Evolutionary conservation across 2,329 filamentous ascomycete species (phyloP).

Genomic region (Ophiostoma angusticollis): DNA sequence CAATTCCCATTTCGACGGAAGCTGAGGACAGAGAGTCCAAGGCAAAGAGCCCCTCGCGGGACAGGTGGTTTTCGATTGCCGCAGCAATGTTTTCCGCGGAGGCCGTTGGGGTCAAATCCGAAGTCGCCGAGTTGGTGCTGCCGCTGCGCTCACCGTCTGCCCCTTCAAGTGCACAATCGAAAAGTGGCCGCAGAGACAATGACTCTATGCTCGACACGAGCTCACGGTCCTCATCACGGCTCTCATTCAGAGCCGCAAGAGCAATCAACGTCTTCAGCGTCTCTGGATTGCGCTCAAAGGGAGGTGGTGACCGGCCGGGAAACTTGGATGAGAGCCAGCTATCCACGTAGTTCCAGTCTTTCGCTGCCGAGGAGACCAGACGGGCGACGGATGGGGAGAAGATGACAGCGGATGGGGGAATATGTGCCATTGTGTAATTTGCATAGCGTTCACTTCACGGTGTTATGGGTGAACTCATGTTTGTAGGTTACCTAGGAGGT

Average conservation of each 20-base stretch:
- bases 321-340: slow-evolving; percentile 67
- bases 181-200: slow-evolving; percentile 42
- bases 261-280: slow-evolving; percentile 65
- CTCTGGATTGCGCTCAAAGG: slow-evolving; percentile 72
- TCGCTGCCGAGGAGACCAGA: slow-evolving; percentile 66
- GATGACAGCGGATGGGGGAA: slow-evolving; percentile 36
- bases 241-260: slow-evolving; percentile 63
- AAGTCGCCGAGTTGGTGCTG: too few relatives aligned
- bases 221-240: slow-evolving; percentile 56
- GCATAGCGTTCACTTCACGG: too few relatives aligned
- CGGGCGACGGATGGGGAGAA: slow-evolving; percentile 58
- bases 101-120: not conserved
- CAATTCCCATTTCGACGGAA: slow-evolving; percentile 35
- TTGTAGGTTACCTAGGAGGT: too few relatives aligned
- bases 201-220: slow-evolving; percentile 46
- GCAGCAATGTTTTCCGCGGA: slow-evolving; percentile 31
- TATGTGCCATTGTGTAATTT: slow-evolving; percentile 28
- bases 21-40: slow-evolving; percentile 46
- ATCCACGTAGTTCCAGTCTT: slow-evolving; percentile 85
- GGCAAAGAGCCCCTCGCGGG: slow-evolving; percentile 38
- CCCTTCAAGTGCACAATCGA: not conserved
- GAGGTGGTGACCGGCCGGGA: slow-evolving; percentile 46
- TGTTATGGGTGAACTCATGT: too few relatives aligned
- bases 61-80: slow-evolving; percentile 41
- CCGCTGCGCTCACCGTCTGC: slow-evolving; percentile 20